Percentiles rank a stretch among this genome's conserved stretches.
phyloP scores from a whole-genome alignment of 1,284 basidiomycete species.

The Rhodotorula sp. region DNA sequence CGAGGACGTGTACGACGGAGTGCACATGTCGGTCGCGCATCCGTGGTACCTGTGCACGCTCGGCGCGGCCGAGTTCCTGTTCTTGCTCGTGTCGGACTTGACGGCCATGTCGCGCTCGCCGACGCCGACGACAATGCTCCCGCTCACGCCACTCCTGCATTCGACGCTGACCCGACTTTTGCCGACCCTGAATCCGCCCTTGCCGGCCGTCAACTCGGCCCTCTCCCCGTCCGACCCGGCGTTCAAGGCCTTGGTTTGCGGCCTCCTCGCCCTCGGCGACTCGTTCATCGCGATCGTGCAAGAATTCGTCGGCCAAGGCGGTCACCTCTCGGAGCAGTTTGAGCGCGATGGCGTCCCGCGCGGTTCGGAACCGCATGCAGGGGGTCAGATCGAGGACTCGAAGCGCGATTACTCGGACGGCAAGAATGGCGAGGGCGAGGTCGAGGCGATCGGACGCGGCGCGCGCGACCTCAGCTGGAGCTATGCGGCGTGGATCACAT shows the following conservation, averaged over 20 bases:
- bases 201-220: conserved; percentile 4
- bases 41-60: conserved; percentile 54
- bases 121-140: neutral
- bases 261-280: conserved; percentile 20
- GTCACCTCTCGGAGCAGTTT: conserved; percentile 19
- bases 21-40: conserved; percentile 48
- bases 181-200: neutral
- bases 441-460: conserved; percentile 40
- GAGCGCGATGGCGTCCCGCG: conserved; percentile 8
- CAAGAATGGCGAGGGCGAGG: neutral
- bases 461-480: conserved; percentile 53
- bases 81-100: conserved; percentile 32
- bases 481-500: conserved; percentile 47
- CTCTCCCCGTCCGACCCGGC: neutral
- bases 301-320: conserved; percentile 15
- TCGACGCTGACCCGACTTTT: conserved; percentile 15
- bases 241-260: conserved; percentile 3
- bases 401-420: conserved; percentile 12
- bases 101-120: neutral
- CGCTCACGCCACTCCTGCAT: conserved; percentile 19
- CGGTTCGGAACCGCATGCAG: conserved; percentile 11
- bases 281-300: conserved; percentile 22
- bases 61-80: conserved; percentile 51
- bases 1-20: conserved; percentile 25
- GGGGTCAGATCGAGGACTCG: conserved; percentile 19